Percentiles rank a stretch among this genome's conserved stretches.
phyloP scores from a whole-genome alignment of 2,329 filamentous ascomycete species.

The Penicillium aurantiogriseum region DNA sequence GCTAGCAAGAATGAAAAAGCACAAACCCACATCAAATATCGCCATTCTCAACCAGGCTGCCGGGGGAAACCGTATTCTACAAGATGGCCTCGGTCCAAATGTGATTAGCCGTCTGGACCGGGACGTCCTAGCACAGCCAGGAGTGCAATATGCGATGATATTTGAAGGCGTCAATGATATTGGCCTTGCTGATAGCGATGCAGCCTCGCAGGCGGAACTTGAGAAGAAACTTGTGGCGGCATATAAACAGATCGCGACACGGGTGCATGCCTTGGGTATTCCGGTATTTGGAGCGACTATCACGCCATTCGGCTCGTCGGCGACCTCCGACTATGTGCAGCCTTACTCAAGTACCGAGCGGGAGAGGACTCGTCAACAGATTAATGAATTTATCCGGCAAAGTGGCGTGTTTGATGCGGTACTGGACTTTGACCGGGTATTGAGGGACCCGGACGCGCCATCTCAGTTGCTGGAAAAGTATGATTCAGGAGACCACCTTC shows the following conservation, averaged over 20 bases:
- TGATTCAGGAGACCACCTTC: constrained; percentile 64
- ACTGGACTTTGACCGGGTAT: constrained; percentile 60
- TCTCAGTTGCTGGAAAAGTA: constrained; percentile 53
- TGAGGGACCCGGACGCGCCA: constrained; percentile 52
- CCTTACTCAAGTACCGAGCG: constrained; percentile 55
- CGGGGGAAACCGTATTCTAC: constrained; percentile 65
- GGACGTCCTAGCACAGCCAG: constrained; percentile 60
- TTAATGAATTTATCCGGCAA: constrained; percentile 62
- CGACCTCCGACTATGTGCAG: constrained; percentile 39
- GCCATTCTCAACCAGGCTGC: constrained; percentile 65
- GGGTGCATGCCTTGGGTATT: constrained; percentile 56
- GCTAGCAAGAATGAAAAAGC: constrained; percentile 51
- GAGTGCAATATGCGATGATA: constrained; percentile 61
- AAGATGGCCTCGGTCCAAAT: constrained; percentile 62
- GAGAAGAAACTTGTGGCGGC: constrained; percentile 56
- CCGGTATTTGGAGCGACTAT: constrained; percentile 64
- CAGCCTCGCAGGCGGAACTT: constrained; percentile 47
- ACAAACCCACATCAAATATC: constrained; percentile 49
- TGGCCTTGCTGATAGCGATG: constrained; percentile 50
- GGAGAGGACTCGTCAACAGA: constrained; percentile 55
- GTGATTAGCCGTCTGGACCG: constrained; percentile 60
- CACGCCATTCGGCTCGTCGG: constrained; percentile 57
- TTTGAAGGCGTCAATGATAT: constrained; percentile 72
- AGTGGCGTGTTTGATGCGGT: constrained; percentile 59
- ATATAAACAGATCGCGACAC: constrained; percentile 57